These are phyloP conservation scores for Zygoascus bituminiphila DNA, from an alignment of 805 yeast species.

Conservation along the genomic window DNA sequence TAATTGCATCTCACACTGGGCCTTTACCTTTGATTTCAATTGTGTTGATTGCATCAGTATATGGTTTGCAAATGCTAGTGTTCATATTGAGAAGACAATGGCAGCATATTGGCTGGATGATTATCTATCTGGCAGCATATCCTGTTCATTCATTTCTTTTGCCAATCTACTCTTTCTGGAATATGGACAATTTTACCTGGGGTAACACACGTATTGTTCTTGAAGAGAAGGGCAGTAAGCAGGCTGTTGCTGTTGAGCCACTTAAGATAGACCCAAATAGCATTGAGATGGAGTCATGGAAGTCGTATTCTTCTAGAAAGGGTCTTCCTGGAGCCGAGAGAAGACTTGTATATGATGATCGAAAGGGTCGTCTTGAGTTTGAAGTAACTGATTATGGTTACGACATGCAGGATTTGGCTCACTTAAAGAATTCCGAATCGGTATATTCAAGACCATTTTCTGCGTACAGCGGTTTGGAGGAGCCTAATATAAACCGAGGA, in stretches of 20 bases:
- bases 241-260: conserved; percentile 29
- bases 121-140: conserved; percentile 48
- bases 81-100: conserved; percentile 39
- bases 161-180: conserved; percentile 56
- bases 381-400: conserved; percentile 22
- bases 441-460: conserved; percentile 15
- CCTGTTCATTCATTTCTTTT: conserved; percentile 55
- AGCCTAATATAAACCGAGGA: conserved; percentile 2
- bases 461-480: conserved; percentile 6
- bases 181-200: conserved; percentile 59
- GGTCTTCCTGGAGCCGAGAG: conserved; percentile 33
- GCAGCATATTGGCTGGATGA: conserved; percentile 46
- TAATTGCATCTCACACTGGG: conserved; percentile 42
- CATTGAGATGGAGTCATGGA: conserved; percentile 34
- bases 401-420: conserved; percentile 21
- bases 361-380: conserved; percentile 27
- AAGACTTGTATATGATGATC: conserved; percentile 27
- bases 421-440: conserved; percentile 11
- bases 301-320: conserved; percentile 29
- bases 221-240: conserved; percentile 46
- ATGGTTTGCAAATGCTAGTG: conserved; percentile 53
- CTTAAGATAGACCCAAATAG: conserved; percentile 30
- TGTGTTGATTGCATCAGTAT: conserved; percentile 45
- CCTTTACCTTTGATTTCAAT: conserved; percentile 47
- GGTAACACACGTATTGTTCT: conserved; percentile 54